Evolutionary conservation across 2,329 filamentous ascomycete species (phyloP).

Genomic region (Zymoseptoria brevis): DNA sequence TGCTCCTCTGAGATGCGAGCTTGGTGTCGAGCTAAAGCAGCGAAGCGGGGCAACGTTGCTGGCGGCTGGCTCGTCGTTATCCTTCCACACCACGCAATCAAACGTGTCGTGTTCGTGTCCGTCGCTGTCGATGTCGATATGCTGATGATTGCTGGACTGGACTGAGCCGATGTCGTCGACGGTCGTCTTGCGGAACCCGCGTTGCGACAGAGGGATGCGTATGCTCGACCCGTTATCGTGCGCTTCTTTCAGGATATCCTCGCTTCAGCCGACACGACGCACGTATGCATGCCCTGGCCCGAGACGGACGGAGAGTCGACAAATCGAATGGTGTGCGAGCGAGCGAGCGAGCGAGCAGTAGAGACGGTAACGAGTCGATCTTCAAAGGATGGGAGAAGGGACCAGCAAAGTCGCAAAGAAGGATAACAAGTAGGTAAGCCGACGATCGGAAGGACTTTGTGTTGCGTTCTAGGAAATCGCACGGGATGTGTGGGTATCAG

Average conservation of each 20-base stretch:
- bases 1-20: constrained; percentile 3
- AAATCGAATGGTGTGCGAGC: constrained; percentile 1
- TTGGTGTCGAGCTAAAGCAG: constrained; percentile 21
- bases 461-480: neutral
- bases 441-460: neutral
- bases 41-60: constrained; percentile 16
- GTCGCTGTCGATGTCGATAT: neutral
- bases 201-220: neutral
- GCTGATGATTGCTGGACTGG: neutral
- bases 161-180: neutral
- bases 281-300: constrained; percentile 18
- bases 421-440: neutral
- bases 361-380: constrained; percentile 5
- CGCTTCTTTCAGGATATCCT: neutral
- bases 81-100: neutral
- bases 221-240: neutral
- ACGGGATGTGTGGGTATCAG: neutral
- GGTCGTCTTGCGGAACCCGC: neutral
- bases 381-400: constrained; percentile 3
- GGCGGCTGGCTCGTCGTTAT: neutral
- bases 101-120: neutral
- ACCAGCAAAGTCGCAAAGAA: neutral
- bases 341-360: constrained; percentile 2
- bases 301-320: constrained; percentile 3
- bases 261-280: constrained; percentile 4